Evolutionary conservation across 257 asterid genomes (phyloP).

Genomic region (Nyctanthes arbortristis): DNA sequence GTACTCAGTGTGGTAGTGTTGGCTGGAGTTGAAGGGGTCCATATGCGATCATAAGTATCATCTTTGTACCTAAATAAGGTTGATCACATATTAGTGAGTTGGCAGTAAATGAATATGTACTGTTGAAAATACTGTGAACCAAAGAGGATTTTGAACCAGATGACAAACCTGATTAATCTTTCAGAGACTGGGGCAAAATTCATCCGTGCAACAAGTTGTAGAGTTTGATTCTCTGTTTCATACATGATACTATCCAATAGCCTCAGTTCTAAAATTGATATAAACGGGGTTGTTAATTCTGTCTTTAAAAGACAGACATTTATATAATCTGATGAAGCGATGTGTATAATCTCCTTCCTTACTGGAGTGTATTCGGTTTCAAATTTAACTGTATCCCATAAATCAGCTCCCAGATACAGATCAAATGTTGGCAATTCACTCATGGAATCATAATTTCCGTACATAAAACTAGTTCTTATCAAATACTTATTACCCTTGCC

Average conservation of each 20-base stretch:
- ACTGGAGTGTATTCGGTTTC: too few relatives aligned
- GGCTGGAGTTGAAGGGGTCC: background rate
- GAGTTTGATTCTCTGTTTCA: background rate
- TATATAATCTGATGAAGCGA: too few relatives aligned
- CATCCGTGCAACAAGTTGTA: background rate
- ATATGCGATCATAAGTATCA: conserved; percentile 27
- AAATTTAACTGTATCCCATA: too few relatives aligned
- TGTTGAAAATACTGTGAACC: too few relatives aligned
- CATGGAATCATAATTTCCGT: conserved; percentile 23
- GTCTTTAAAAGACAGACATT: conserved; percentile 24
- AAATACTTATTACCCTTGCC: too few relatives aligned
- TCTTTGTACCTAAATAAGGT: conserved; percentile 29
- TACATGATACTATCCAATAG: conserved; percentile 13
- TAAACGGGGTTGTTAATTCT: conserved; percentile 20
- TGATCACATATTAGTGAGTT: too few relatives aligned
- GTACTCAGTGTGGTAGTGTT: background rate
- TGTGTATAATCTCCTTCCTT: too few relatives aligned
- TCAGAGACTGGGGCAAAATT: background rate
- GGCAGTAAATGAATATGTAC: too few relatives aligned
- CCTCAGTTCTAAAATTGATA: conserved; percentile 28
- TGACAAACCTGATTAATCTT: conserved; percentile 9
- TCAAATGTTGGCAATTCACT: conserved; percentile 4
- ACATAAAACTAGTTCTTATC: too few relatives aligned
- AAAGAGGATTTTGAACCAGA: too few relatives aligned
- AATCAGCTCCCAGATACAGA: conserved; percentile 28